phyloP scores from a whole-genome alignment of 75 land plant species.

The Larix kaempferi region DNA sequence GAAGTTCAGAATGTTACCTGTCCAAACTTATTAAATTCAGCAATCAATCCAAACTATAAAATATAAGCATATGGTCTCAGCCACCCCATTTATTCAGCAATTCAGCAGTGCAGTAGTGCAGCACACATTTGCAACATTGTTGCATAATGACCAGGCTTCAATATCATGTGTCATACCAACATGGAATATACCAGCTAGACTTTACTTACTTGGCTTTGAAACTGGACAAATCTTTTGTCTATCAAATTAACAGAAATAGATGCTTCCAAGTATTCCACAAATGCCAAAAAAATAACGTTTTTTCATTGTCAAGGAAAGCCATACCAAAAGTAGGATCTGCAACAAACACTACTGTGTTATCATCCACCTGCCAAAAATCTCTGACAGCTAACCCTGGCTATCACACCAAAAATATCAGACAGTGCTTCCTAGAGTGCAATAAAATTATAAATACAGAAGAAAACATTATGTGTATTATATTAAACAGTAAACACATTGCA shows the following conservation, averaged over 20 bases:
- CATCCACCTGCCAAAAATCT: constrained; percentile 99
- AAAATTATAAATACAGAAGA: constrained; percentile 3
- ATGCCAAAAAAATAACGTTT: neutral
- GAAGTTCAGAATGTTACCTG: constrained; percentile 94
- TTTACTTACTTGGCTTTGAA: neutral
- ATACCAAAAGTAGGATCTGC: constrained; percentile 96
- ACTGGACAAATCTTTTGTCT: neutral
- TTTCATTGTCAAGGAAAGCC: neutral
- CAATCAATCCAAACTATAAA: neutral
- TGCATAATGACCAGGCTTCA: neutral
- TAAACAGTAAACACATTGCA: neutral
- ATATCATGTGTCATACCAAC: neutral
- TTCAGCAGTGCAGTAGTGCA: neutral
- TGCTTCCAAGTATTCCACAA: neutral
- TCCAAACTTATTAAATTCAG: neutral
- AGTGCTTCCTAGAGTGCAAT: neutral
- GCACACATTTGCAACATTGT: neutral
- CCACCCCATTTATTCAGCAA: neutral
- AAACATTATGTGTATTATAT: neutral
- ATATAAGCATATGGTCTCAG: neutral
- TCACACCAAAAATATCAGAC: constrained; percentile 8
- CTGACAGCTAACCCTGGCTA: constrained; percentile 79
- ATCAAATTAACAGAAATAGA: constrained; percentile 4
- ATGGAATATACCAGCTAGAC: neutral
- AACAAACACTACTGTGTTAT: constrained; percentile 96